A percentile compares a stretch with the other conserved stretches of the same genome.
phyloP scores from a whole-genome alignment of 2,329 filamentous ascomycete species.

The Thelonectria rubi region DNA sequence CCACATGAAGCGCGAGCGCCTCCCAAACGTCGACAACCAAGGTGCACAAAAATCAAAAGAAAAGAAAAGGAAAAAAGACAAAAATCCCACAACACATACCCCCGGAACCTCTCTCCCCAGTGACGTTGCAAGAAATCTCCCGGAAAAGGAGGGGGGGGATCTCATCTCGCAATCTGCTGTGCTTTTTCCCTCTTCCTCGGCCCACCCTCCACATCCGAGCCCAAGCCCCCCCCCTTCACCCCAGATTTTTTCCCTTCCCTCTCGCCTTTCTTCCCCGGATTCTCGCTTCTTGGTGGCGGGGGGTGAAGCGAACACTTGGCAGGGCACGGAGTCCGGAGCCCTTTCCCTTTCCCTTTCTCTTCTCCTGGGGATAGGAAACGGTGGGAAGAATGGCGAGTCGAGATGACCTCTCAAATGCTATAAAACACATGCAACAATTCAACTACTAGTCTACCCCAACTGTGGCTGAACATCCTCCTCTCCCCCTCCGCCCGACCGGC shows the following conservation, averaged over 20 bases:
- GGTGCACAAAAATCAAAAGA: no score
- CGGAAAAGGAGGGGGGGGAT: background rate
- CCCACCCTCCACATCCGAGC: background rate
- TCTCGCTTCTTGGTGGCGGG: background rate
- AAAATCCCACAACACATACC: background rate
- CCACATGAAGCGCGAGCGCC: no score
- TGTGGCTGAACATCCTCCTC: background rate
- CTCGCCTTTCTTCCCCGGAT: background rate
- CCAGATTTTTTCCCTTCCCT: background rate
- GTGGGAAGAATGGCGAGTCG: no score
- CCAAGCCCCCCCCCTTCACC: background rate
- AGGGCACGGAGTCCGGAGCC: background rate
- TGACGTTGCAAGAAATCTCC: background rate
- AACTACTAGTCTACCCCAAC: background rate
- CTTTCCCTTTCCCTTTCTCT: background rate
- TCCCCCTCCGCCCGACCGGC: background rate
- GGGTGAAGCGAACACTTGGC: background rate
- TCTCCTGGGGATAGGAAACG: no score
- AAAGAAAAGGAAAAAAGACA: background rate
- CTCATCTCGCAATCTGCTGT: background rate
- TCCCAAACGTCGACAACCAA: no score
- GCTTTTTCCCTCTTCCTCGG: background rate
- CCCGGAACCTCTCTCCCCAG: background rate
- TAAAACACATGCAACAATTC: background rate
- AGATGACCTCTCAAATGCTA: no score